Percentiles rank a stretch among this genome's conserved stretches.
These are phyloP conservation scores for Mucor racemosus DNA, from an alignment of 371 early-diverging fungal genomes.

Conservation along the genomic window DNA sequence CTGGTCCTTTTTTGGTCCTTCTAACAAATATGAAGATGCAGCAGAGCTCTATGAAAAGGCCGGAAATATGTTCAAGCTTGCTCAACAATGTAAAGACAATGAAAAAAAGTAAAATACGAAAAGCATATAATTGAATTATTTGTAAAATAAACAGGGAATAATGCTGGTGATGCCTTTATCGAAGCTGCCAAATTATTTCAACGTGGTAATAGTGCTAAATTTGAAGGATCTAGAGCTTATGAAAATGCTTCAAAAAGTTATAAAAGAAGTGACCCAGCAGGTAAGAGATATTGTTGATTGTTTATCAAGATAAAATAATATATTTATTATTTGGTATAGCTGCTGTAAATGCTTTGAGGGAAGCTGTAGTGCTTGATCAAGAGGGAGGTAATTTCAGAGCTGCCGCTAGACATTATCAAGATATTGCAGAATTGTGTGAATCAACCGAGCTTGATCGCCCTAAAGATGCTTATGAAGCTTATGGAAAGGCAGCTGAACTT, in stretches of 20 bases:
- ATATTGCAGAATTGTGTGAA: slow-evolving; percentile 92
- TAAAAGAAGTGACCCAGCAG: slow-evolving; percentile 83
- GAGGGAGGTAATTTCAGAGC: slow-evolving; percentile 88
- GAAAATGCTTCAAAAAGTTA: slow-evolving; percentile 89
- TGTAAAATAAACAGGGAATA: slow-evolving; percentile 66
- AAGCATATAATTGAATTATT: background rate
- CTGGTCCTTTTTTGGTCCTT: slow-evolving; percentile 77
- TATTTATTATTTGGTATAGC: slow-evolving; percentile 48
- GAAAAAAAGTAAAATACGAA: background rate
- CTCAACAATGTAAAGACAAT: slow-evolving; percentile 78
- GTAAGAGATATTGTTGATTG: slow-evolving; percentile 36
- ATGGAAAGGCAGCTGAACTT: slow-evolving; percentile 91
- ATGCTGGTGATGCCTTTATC: slow-evolving; percentile 91
- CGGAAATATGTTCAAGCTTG: slow-evolving; percentile 89
- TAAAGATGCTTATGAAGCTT: slow-evolving; percentile 83
- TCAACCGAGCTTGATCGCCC: slow-evolving; percentile 73
- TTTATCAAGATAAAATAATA: background rate
- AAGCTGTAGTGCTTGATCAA: slow-evolving; percentile 81
- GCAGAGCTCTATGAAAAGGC: slow-evolving; percentile 91
- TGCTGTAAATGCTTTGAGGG: slow-evolving; percentile 74
- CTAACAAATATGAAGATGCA: slow-evolving; percentile 90
- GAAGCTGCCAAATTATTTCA: slow-evolving; percentile 72
- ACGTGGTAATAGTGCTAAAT: slow-evolving; percentile 72
- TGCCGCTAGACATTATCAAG: slow-evolving; percentile 92
- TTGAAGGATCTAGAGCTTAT: slow-evolving; percentile 64